Evolutionary conservation across 139 green algal species (phyloP).

Genomic region (Closterium sp.): DNA sequence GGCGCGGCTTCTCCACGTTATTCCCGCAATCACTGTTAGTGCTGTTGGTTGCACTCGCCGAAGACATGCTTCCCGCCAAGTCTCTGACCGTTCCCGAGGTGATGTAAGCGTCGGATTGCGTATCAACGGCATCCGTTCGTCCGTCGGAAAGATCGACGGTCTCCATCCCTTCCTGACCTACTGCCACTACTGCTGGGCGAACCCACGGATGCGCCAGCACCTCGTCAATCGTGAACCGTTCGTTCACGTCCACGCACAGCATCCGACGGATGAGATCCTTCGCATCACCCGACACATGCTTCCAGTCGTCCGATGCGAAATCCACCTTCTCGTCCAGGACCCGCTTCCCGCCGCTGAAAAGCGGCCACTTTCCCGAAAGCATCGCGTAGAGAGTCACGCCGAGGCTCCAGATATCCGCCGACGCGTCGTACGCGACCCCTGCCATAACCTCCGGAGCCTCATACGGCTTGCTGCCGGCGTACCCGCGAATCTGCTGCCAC

Average conservation of each 20-base stretch:
- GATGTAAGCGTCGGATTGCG: no score
- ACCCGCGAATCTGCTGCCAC: neutral
- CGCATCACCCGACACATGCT: neutral
- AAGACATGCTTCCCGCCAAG: neutral
- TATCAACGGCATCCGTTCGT: no score
- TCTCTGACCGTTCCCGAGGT: no score
- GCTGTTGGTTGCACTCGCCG: neutral
- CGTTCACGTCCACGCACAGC: neutral
- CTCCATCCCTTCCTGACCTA: neutral
- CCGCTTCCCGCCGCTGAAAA: neutral
- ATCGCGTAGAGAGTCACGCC: neutral
- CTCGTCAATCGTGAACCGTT: neutral
- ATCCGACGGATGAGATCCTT: neutral
- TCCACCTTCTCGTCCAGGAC: neutral
- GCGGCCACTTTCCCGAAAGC: neutral
- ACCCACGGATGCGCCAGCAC: neutral
- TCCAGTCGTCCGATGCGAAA: neutral
- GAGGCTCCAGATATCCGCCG: neutral
- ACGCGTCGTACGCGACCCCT: neutral
- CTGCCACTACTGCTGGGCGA: neutral
- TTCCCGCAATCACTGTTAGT: neutral
- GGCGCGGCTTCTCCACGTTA: neutral
- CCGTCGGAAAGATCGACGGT: neutral
- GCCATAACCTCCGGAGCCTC: neutral
- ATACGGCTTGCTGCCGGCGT: neutral